Conservation (phyloP, 371 early-diverging fungal species). For the Lichtheimia ramosa region DNA sequence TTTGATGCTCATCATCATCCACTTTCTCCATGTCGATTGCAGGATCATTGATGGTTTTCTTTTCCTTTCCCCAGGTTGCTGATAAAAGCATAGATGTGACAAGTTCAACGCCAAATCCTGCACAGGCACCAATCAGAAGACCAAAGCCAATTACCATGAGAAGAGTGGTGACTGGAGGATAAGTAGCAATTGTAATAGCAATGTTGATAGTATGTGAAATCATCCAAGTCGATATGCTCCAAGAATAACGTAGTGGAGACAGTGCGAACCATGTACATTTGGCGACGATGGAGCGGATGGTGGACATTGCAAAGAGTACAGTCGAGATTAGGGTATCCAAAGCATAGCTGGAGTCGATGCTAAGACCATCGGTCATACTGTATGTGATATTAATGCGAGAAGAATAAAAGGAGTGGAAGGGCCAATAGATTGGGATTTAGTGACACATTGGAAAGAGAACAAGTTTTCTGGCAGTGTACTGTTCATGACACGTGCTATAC, state of each 20-base stretch:
- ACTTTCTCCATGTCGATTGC: background rate
- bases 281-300: background rate
- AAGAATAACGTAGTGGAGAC: background rate
- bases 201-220: background rate
- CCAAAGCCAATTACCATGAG: conserved; percentile 35
- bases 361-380: background rate
- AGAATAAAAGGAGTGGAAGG: conserved; percentile 1
- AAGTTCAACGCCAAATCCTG: conserved; percentile 49
- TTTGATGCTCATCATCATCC: background rate
- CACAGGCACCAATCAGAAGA: conserved; percentile 42
- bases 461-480: too few species aligned
- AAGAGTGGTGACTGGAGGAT: conserved; percentile 31
- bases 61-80: conserved; percentile 33
- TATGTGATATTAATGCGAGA: background rate
- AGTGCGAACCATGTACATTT: background rate
- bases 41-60: background rate
- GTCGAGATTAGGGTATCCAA: background rate
- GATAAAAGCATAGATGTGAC: conserved; percentile 32
- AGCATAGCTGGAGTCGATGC: background rate
- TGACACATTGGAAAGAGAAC: too few species aligned
- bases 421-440: too few species aligned
- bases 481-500: too few species aligned
- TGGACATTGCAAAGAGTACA: background rate
- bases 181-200: background rate
- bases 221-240: background rate